Percentiles rank a stretch among this genome's conserved stretches.
Evolutionary conservation across 257 asterid species (phyloP).

Genomic region (Echites panduratus): DNA sequence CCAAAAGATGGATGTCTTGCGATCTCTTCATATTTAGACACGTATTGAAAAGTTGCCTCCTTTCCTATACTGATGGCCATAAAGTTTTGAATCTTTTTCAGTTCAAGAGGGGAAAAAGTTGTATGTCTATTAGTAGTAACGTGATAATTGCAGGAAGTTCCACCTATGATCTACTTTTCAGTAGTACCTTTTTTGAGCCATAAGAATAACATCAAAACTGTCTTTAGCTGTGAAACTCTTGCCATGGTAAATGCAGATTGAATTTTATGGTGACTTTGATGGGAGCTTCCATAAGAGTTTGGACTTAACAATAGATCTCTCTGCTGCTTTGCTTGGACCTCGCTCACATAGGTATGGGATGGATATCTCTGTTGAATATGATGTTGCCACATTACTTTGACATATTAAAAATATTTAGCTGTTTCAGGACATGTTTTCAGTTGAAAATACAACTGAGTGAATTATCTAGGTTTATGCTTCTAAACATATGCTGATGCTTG

Average conservation of each 20-base stretch:
- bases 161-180: not conserved
- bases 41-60: not conserved
- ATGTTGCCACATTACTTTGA: not conserved
- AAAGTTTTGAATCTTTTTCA: not conserved
- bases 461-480: not conserved
- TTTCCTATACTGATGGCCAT: not conserved
- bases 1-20: not conserved
- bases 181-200: not conserved
- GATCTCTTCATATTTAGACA: not conserved
- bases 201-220: not conserved
- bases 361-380: not conserved
- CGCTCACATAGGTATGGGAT: conserved; percentile 67
- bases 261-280: conserved; percentile 92
- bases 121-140: not conserved
- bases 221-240: not conserved
- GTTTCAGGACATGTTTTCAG: not conserved
- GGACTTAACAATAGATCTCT: conserved; percentile 68
- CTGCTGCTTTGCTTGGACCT: conserved; percentile 79
- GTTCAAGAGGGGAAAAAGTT: not conserved
- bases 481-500: not conserved
- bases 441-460: not conserved
- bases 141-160: not conserved
- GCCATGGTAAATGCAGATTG: conserved; percentile 51
- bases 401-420: no score
- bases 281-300: conserved; percentile 92